Evolutionary conservation across 345 rosid species (phyloP), one percentile per base, ranked within the genome.

Genomic region (Nasturtium officinale): DNA sequence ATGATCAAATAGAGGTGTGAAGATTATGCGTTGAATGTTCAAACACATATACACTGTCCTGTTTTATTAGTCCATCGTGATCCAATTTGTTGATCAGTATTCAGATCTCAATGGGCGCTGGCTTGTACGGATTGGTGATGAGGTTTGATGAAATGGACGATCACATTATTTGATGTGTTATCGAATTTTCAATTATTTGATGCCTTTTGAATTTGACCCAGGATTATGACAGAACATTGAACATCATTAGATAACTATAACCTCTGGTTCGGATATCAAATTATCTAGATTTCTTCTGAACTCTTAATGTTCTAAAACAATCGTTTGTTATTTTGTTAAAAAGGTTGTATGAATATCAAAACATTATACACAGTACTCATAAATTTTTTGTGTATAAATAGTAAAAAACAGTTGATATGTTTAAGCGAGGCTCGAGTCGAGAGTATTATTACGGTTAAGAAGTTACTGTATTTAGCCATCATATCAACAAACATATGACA

Each of bases 401-500:
- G 16, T 42, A 42, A 40, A 42, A 7, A 42, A 42, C 16, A 42
- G 17, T 15, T 42, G 46, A 5, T 13, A 15, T 11, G 1, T 38
- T 2, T 38, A 38, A 12, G n/a, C 4, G 4, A 38, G 6, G n/a
- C n/a, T 40, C 6, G 17, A 40, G 46, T 40, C 6, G 17, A 40
- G 46, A 5, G 7, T 0, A 42, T 15, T 42, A n/a, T n/a, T 33
- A 72, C 72, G 13, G 66, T 58, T 47, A 47, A 48, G 10, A 56
- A 15, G 28, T 67, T 67, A 35, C 70, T 46, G 52, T 23, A 30
- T 54, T 25, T 76, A 17, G 37, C 51, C 13, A 76, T 10, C 35
- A 30, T 18, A 8, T 37, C 17, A 76, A 76, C 75, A 62, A 62
- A 69, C 20, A 62, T 51, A 46, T 32, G 50, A n/a, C 37, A 69